These are phyloP conservation scores for Ophiosphaerella korrae DNA, from an alignment of 2,329 filamentous ascomycete genomes.

Conservation along the genomic window DNA sequence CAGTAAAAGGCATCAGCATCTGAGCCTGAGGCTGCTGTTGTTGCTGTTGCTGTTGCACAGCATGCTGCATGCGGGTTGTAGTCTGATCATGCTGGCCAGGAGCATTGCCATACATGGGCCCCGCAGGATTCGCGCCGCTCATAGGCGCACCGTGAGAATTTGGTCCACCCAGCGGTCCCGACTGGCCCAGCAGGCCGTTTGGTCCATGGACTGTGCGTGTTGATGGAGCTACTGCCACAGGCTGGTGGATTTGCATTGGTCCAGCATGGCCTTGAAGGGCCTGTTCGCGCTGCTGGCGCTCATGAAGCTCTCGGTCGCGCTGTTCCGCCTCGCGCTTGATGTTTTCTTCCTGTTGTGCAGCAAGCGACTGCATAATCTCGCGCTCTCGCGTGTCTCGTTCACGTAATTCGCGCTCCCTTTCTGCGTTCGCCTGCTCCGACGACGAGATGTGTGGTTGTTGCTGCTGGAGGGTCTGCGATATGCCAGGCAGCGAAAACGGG, in stretches of 20 bases:
- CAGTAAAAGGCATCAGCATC: conserved; percentile 57
- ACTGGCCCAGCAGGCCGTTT: conserved; percentile 75
- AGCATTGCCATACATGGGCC: conserved; percentile 72
- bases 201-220: conserved; percentile 85
- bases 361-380: conserved; percentile 59
- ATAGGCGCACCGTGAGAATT: conserved; percentile 58
- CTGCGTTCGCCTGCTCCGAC: conserved; percentile 43
- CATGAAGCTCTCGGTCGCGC: conserved; percentile 62
- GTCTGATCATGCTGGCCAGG: conserved; percentile 64
- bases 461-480: conserved; percentile 51
- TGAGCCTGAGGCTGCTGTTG: conserved; percentile 59
- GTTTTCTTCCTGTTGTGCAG: conserved; percentile 61
- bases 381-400: conserved; percentile 52
- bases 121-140: conserved; percentile 64
- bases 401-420: conserved; percentile 56
- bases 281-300: conserved; percentile 66
- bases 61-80: conserved; percentile 66
- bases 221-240: conserved; percentile 76
- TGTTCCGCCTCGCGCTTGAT: conserved; percentile 52
- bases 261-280: conserved; percentile 86
- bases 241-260: conserved; percentile 91
- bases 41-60: conserved; percentile 58
- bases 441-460: conserved; percentile 45
- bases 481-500: conserved; percentile 52
- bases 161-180: conserved; percentile 56